Percentiles rank a stretch among this genome's conserved stretches.
Conservation (phyloP, 2,329 filamentous ascomycete species). For the Trichoderma atroviride region DNA sequence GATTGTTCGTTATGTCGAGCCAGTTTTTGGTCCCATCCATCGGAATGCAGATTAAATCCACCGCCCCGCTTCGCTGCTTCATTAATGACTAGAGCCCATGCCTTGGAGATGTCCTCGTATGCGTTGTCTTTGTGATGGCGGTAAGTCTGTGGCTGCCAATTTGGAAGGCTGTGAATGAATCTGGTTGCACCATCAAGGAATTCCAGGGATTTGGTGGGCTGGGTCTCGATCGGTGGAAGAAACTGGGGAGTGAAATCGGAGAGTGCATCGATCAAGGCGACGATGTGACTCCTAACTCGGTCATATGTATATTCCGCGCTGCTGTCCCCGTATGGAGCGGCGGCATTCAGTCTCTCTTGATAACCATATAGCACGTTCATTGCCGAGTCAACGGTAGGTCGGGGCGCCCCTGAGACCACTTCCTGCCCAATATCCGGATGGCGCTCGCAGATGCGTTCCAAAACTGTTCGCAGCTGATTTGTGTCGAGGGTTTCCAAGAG, state of each 20-base stretch:
- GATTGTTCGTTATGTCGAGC: conserved; percentile 86
- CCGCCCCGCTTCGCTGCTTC: conserved; percentile 90
- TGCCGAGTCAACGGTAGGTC: conserved; percentile 81
- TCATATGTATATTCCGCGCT: conserved; percentile 95
- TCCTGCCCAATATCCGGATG: conserved; percentile 85
- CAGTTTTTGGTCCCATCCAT: conserved; percentile 88
- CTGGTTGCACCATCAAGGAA: conserved; percentile 90
- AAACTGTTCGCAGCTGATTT: conserved; percentile 77
- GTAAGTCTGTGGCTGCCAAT: conserved; percentile 87
- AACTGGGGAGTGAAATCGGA: conserved; percentile 96
- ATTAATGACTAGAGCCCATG: conserved; percentile 88
- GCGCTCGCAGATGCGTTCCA: conserved; percentile 89
- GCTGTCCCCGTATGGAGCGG: conserved; percentile 83
- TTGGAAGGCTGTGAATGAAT: conserved; percentile 83
- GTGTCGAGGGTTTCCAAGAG: conserved; percentile 93
- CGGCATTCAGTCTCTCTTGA: conserved; percentile 72
- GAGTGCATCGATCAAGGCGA: conserved; percentile 82
- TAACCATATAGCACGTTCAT: conserved; percentile 82
- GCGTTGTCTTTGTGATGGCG: conserved; percentile 92
- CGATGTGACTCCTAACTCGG: conserved; percentile 78
- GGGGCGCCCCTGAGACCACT: conserved; percentile 79
- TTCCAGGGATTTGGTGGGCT: conserved; percentile 78
- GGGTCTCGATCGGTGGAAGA: conserved; percentile 84
- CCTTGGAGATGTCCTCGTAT: conserved; percentile 93
- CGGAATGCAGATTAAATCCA: conserved; percentile 85